Evolutionary conservation across 108 stramenopile species (phyloP).

Genomic region (Cylindrotheca fusiformis): DNA sequence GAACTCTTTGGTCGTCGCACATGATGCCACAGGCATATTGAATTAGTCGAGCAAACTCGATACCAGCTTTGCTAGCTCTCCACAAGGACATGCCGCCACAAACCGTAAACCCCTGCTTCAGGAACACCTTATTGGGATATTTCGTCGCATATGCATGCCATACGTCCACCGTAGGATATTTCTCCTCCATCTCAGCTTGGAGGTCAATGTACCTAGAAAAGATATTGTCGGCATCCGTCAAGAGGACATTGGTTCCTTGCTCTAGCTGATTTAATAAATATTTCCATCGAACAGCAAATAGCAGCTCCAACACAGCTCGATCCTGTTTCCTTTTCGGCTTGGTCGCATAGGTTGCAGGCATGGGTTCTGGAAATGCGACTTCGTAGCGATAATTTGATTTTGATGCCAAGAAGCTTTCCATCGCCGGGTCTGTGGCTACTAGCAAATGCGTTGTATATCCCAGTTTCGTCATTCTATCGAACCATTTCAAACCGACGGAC

Average conservation of each 20-base stretch:
- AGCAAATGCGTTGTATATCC: constrained; percentile 27
- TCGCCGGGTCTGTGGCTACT: constrained; percentile 14
- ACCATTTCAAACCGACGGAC: constrained; percentile 37
- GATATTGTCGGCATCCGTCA: constrained; percentile 59
- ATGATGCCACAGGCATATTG: constrained; percentile 27
- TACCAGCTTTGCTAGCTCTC: constrained; percentile 24
- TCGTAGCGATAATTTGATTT: constrained; percentile 9
- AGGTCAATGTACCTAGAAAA: constrained; percentile 40
- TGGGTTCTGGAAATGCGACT: constrained; percentile 1
- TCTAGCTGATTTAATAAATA: constrained; percentile 31
- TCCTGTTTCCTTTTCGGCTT: constrained; percentile 10
- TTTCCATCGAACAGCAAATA: constrained; percentile 29
- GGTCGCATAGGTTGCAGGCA: background rate
- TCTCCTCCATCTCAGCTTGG: constrained; percentile 14
- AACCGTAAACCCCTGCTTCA: constrained; percentile 31
- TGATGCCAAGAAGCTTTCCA: constrained; percentile 12
- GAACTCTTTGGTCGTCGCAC: constrained; percentile 51
- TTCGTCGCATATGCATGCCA: constrained; percentile 45
- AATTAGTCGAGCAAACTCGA: constrained; percentile 29
- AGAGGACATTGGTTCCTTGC: constrained; percentile 31
- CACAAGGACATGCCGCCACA: constrained; percentile 49
- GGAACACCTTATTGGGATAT: constrained; percentile 29
- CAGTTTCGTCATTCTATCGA: constrained; percentile 29
- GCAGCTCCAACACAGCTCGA: constrained; percentile 15
- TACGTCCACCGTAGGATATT: constrained; percentile 31